These are phyloP conservation scores for Lactarius evosmus DNA, from an alignment of 768 basidiomycete species.

Conservation along the genomic window DNA sequence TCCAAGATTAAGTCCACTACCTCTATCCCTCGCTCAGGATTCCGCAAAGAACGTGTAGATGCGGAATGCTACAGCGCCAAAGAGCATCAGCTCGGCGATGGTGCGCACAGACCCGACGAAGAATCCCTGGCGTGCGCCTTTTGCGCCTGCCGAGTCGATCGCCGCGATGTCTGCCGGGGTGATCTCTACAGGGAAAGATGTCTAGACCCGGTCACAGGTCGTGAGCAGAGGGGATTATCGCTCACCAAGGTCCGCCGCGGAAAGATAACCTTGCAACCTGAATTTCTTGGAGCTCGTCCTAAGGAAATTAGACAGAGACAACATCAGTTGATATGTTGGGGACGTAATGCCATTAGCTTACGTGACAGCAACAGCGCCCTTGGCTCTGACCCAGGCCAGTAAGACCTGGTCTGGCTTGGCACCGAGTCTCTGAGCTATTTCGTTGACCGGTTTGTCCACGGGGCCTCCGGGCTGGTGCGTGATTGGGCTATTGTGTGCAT, in stretches of 20 bases:
- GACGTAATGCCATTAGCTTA: conserved; percentile 31
- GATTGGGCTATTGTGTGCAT: conserved; percentile 48
- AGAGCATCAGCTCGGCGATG: conserved; percentile 17
- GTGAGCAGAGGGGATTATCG: background rate
- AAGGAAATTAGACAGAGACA: background rate
- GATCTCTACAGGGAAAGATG: background rate
- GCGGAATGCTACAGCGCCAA: conserved; percentile 16
- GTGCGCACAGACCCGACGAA: conserved; percentile 10
- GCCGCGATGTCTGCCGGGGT: conserved; percentile 43
- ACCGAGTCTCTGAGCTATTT: conserved; percentile 49
- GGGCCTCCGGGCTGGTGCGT: conserved; percentile 59
- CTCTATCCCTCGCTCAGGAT: background rate
- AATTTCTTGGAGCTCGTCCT: conserved; percentile 65
- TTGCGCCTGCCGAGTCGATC: conserved; percentile 56
- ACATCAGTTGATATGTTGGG: background rate
- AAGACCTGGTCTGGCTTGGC: conserved; percentile 64
- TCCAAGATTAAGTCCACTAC: background rate
- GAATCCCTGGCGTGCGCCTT: conserved; percentile 32
- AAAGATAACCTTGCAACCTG: conserved; percentile 64
- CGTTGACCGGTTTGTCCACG: conserved; percentile 54
- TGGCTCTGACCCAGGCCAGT: conserved; percentile 68
- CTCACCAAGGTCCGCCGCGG: conserved; percentile 62
- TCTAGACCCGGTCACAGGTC: background rate
- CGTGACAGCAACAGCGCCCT: conserved; percentile 65
- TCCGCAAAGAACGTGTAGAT: conserved; percentile 14